Percentiles rank a stretch among this genome's conserved stretches.
These are phyloP conservation scores for Psidium friedrichsthalianum DNA, from an alignment of 345 rosid genomes.

Conservation along the genomic window DNA sequence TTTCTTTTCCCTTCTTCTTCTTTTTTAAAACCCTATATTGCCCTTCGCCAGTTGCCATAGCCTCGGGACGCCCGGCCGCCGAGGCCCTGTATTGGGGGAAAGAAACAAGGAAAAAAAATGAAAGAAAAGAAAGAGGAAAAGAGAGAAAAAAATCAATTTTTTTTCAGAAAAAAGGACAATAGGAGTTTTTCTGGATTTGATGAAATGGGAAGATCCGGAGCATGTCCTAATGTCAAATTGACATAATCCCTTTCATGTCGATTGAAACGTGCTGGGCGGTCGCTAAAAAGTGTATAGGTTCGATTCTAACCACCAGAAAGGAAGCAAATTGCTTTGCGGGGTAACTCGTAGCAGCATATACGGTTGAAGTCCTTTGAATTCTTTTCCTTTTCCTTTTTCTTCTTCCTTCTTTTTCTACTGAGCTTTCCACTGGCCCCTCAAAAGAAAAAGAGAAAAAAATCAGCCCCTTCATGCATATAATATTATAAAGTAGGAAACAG, in stretches of 20 bases:
- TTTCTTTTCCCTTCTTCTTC: too few species aligned
- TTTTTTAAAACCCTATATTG: not conserved
- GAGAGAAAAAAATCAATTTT: too few species aligned
- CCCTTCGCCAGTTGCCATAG: not conserved
- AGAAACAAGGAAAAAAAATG: not conserved
- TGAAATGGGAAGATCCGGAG: not conserved
- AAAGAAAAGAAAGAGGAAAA: too few species aligned
- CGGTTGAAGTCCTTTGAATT: not conserved
- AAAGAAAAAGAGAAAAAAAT: not conserved
- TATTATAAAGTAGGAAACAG: too few species aligned
- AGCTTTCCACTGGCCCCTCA: not conserved
- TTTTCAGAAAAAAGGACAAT: not conserved
- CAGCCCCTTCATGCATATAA: not conserved
- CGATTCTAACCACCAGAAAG: not conserved
- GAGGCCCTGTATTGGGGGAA: not conserved
- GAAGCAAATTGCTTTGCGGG: not conserved
- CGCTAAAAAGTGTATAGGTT: not conserved
- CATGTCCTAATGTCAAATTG: not conserved
- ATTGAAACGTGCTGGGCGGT: not conserved
- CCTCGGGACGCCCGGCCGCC: too few species aligned
- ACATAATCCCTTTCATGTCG: not conserved
- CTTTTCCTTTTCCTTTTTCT: not conserved
- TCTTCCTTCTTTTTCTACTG: not conserved
- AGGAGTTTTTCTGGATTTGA: not conserved
- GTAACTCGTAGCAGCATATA: not conserved